Conservation (phyloP, 2,329 filamentous ascomycete genomes). For the Periglandula ipomoeae region DNA sequence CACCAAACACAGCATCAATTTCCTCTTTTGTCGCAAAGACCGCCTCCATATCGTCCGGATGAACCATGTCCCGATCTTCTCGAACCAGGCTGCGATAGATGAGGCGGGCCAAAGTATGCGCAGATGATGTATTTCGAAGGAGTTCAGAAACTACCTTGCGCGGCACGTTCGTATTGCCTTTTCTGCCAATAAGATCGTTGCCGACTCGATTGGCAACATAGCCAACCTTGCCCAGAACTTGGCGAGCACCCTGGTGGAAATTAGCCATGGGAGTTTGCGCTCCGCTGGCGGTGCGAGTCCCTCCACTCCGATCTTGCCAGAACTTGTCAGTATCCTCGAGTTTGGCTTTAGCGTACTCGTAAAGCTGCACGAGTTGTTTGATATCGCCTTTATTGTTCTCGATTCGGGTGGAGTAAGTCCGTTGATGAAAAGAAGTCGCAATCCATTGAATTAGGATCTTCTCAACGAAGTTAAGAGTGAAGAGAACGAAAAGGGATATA, state of each 20-base stretch:
- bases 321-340: constrained; percentile 45
- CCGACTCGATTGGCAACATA: constrained; percentile 79
- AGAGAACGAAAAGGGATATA: constrained; percentile 71
- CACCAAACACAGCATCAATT: constrained; percentile 76
- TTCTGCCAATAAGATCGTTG: constrained; percentile 81
- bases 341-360: constrained; percentile 68
- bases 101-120: constrained; percentile 77
- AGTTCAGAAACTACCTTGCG: constrained; percentile 77
- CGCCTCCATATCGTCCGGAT: constrained; percentile 64
- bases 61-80: constrained; percentile 67
- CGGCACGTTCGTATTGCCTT: constrained; percentile 64
- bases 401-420: constrained; percentile 85
- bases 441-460: constrained; percentile 95
- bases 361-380: constrained; percentile 43
- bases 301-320: constrained; percentile 30
- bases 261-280: constrained; percentile 64
- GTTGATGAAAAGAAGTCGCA: constrained; percentile 81
- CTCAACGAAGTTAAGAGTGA: constrained; percentile 73
- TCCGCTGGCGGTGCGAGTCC: constrained; percentile 40
- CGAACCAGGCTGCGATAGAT: constrained; percentile 78
- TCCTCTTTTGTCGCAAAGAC: constrained; percentile 80
- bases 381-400: constrained; percentile 91
- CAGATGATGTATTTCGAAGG: constrained; percentile 60
- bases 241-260: constrained; percentile 65
- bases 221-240: constrained; percentile 70